Base-by-base conservation (phyloP, 1,284 basidiomycete genomes). In the Fomes fomentarius region DNA sequence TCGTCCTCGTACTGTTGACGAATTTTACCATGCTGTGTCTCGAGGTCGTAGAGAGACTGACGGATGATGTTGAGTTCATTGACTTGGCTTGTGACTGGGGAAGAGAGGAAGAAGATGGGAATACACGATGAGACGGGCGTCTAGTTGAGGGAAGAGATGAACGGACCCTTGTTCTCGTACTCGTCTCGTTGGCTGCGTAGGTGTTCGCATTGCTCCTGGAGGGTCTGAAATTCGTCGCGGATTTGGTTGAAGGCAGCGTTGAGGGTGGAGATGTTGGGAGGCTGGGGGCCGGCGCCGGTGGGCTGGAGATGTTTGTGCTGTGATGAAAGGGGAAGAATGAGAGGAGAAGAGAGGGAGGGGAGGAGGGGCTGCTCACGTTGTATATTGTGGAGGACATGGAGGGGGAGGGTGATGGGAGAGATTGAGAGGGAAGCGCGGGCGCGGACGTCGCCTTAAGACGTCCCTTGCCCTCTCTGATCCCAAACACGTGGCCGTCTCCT, bases 121-220 rank as follows among this genome's bases (percentile, higher is more conserved):
- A n/a, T n/a, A n/a, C n/a, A 17, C 43, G 15, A 31, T 47, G 38
- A 48, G 26, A 12, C 25, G 19, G 35, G 26, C 38, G 35, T 5
- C 15, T 30, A 30, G 4, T 6, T 10, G 47, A 47, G 17, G 38
- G 48, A 26, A 48, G 35, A 48, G 41, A 46, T 37, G 31, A 34
- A 72, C 83, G 57, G 63, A 94, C 94, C 81, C 79, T 95, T 93
- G 15, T 80, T 79, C 71, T 98, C 95, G 70, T 89, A 92, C 58
- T 98, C 95, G 66, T 97, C 95, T 52, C 93, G 78, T 74, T 96
- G 93, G 31, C 75, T 79, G 59, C 93, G 85, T 66, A 92, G 78
- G 25, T 83, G 68, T 19, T 74, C 76, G 47, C 90, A 77, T 69
- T 97, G 94, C 56, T 81, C 78, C 14, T 84, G 77, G 56, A 96